Conservation (phyloP, 257 asterid genomes). For the Salvia hispanica region DNA sequence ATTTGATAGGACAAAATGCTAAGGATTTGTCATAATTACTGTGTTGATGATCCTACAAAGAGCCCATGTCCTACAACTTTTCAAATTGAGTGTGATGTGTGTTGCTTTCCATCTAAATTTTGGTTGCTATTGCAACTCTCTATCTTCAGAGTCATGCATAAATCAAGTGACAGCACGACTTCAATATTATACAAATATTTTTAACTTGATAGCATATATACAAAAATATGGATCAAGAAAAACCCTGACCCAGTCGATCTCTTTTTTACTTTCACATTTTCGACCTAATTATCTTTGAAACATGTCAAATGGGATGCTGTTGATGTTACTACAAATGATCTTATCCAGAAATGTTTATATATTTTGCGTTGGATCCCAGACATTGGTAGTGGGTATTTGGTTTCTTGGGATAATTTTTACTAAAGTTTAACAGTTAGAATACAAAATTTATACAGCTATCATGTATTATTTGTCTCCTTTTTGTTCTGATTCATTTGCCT, state of each 20-base stretch:
- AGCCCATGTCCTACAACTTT: conserved; percentile 36
- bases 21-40: conserved; percentile 48
- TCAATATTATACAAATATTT: too few species aligned
- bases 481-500: conserved; percentile 63
- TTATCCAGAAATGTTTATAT: conserved; percentile 38
- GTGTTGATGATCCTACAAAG: conserved; percentile 34
- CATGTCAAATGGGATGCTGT: conserved; percentile 43
- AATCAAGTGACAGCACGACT: conserved; percentile 8
- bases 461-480: conserved; percentile 42
- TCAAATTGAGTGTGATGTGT: conserved; percentile 6
- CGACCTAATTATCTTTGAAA: conserved; percentile 6
- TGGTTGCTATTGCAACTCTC: conserved; percentile 29
- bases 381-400: conserved; percentile 66
- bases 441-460: conserved; percentile 42
- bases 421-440: conserved; percentile 50
- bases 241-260: too few species aligned
- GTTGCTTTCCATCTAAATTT: conserved; percentile 19
- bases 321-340: conserved; percentile 32
- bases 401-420: conserved; percentile 33
- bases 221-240: too few species aligned
- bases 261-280: too few species aligned
- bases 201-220: too few species aligned
- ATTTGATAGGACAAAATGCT: conserved; percentile 44
- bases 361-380: conserved; percentile 43
- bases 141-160: conserved; percentile 29